Conservation (phyloP, 1,284 basidiomycete species). For the Tremellales sp. region DNA sequence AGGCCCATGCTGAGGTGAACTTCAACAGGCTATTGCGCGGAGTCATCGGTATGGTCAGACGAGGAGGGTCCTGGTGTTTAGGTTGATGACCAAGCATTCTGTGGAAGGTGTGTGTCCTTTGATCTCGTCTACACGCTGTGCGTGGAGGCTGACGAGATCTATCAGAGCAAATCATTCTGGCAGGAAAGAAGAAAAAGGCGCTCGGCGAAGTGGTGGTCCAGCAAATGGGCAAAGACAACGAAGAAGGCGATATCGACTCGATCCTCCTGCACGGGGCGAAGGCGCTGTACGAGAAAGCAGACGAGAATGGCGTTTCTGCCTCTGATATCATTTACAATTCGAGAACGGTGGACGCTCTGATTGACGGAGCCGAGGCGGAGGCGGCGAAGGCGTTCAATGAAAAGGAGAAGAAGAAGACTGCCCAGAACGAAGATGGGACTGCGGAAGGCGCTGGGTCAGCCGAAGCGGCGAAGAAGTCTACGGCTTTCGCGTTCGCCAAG, state of each 20-base stretch:
- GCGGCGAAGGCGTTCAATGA: slow-evolving; percentile 49
- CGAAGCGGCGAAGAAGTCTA: slow-evolving; percentile 14
- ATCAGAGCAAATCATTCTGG: slow-evolving; percentile 77
- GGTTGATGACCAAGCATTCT: slow-evolving; percentile 82
- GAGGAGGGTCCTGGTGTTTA: slow-evolving; percentile 72
- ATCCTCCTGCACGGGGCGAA: slow-evolving; percentile 79
- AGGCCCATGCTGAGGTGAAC: slow-evolving; percentile 1
- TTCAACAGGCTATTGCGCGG: slow-evolving; percentile 74
- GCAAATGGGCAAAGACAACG: slow-evolving; percentile 79
- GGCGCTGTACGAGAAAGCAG: slow-evolving; percentile 65
- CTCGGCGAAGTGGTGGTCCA: slow-evolving; percentile 86
- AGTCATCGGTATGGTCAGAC: slow-evolving; percentile 59
- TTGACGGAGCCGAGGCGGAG: slow-evolving; percentile 75
- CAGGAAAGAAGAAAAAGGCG: slow-evolving; percentile 84
- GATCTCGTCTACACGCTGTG: not conserved
- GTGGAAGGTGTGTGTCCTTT: slow-evolving; percentile 65
- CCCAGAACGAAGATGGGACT: slow-evolving; percentile 32
- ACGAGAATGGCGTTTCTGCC: slow-evolving; percentile 49
- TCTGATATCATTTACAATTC: slow-evolving; percentile 71
- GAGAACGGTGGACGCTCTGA: slow-evolving; percentile 71
- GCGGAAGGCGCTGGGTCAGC: slow-evolving; percentile 9
- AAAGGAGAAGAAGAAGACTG: slow-evolving; percentile 48
- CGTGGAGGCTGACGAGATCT: slow-evolving; percentile 7
- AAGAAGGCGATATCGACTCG: slow-evolving; percentile 67
- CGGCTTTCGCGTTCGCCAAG: slow-evolving; percentile 76